A percentile compares a stretch with the other conserved stretches of the same genome.
Evolutionary conservation across 768 basidiomycete species (phyloP).

Genomic region (Plicaturopsis crispa): DNA sequence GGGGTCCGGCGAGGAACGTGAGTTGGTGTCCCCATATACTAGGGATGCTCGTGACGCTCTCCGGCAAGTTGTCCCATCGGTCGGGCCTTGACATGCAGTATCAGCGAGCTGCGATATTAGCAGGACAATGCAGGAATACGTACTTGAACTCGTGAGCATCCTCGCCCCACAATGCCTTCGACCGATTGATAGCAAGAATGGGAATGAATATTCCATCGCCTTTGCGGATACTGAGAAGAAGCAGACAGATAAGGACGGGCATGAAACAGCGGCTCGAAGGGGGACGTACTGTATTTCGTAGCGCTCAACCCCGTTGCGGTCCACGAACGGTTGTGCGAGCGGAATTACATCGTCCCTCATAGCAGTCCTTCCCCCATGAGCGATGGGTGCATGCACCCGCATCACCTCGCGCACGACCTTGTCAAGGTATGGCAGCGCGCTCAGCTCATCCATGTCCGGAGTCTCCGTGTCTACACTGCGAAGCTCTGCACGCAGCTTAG

Average conservation of each 20-base stretch:
- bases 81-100: conserved; percentile 12
- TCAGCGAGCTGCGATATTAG: conserved; percentile 4
- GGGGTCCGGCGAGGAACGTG: conserved; percentile 58
- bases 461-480: conserved; percentile 16
- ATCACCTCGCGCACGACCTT: conserved; percentile 32
- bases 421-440: conserved; percentile 40
- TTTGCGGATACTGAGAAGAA: conserved; percentile 17
- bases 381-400: conserved; percentile 28
- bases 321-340: conserved; percentile 19
- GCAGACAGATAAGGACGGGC: no score
- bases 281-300: conserved; percentile 1
- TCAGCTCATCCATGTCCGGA: conserved; percentile 32
- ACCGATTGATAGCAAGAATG: conserved; percentile 26
- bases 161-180: conserved; percentile 32
- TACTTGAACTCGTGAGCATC: conserved; percentile 37
- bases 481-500: conserved; percentile 39
- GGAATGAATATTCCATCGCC: conserved; percentile 22
- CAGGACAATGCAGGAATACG: conserved; percentile 3
- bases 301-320: conserved; percentile 1
- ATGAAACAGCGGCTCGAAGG: no score
- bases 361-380: conserved; percentile 19
- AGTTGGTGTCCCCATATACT: conserved; percentile 55
- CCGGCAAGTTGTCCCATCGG: conserved; percentile 5
- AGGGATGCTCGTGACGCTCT: conserved; percentile 27
- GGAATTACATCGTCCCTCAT: conserved; percentile 26